Evolutionary conservation across 2,329 filamentous ascomycete genomes (phyloP).

Genomic region (Metarhizium brunneum): DNA sequence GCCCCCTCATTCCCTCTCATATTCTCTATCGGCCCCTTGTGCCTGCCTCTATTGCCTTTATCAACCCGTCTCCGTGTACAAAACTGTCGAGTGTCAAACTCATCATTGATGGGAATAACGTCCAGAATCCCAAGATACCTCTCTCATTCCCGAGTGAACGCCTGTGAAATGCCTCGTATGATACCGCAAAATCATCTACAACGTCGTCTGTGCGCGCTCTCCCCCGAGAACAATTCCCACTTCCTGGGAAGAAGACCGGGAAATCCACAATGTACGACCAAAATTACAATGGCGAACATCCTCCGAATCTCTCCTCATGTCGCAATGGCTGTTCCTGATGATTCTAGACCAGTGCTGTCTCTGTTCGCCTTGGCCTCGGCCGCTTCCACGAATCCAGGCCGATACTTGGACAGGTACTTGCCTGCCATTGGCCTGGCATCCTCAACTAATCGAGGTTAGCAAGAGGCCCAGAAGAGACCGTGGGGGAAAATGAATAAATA

Average conservation of each 20-base stretch:
- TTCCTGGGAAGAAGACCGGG: not conserved
- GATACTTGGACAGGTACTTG: conserved; percentile 54
- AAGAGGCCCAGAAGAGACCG: not conserved
- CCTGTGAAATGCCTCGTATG: not conserved
- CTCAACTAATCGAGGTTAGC: conserved; percentile 35
- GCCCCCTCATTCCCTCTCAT: not conserved
- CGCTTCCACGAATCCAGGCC: conserved; percentile 39
- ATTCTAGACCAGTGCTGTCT: conserved; percentile 10
- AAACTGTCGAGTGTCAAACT: not conserved
- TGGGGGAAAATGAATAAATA: not conserved
- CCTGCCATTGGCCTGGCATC: conserved; percentile 53
- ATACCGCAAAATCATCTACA: not conserved
- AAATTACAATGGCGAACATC: not conserved
- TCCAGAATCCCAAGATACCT: not conserved
- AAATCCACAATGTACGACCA: not conserved
- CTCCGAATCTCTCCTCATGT: conserved; percentile 13
- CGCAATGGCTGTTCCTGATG: conserved; percentile 19
- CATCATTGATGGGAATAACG: not conserved
- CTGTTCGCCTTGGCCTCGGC: conserved; percentile 16
- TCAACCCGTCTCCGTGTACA: not conserved
- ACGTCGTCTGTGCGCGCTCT: not conserved
- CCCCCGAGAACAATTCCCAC: not conserved
- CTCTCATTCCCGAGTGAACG: not conserved
- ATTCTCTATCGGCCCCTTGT: not conserved
- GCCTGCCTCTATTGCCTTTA: not conserved